Conservation (phyloP, 108 stramenopile species). For the Epithemia pelagica region DNA sequence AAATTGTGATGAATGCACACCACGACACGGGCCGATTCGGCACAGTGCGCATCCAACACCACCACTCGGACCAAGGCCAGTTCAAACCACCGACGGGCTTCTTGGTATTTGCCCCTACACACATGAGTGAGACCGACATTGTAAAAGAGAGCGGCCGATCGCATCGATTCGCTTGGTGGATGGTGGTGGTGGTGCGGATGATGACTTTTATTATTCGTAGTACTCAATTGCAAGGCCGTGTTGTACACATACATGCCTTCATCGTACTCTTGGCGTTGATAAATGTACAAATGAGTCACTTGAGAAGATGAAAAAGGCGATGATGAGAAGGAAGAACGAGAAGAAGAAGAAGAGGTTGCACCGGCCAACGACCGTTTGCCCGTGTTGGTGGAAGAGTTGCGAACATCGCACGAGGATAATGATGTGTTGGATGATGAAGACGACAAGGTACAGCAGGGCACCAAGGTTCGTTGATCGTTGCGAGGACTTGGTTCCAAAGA, state of each 20-base stretch:
- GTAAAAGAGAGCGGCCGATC: slow-evolving; percentile 43
- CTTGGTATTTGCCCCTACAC: slow-evolving; percentile 23
- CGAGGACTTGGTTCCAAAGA: neutral
- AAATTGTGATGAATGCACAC: slow-evolving; percentile 31
- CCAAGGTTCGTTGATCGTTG: too few relatives aligned
- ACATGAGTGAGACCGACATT: slow-evolving; percentile 60
- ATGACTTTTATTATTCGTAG: slow-evolving; percentile 13
- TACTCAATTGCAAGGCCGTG: slow-evolving; percentile 23
- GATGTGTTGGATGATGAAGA: too few relatives aligned
- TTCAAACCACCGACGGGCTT: slow-evolving; percentile 40
- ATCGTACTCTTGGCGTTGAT: slow-evolving; percentile 35
- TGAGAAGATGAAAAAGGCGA: neutral
- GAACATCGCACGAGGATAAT: too few relatives aligned
- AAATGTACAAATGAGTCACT: slow-evolving; percentile 3
- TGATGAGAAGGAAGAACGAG: neutral
- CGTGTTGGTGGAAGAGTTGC: too few relatives aligned
- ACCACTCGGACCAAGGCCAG: slow-evolving; percentile 15
- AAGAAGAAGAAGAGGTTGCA: too few relatives aligned
- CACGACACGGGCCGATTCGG: neutral
- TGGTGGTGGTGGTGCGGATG: too few relatives aligned
- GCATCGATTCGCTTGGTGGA: slow-evolving; percentile 19
- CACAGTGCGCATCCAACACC: neutral
- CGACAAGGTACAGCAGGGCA: too few relatives aligned
- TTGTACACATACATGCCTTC: slow-evolving; percentile 44
- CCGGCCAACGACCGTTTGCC: too few relatives aligned